These are phyloP conservation scores for Cardiospermum halicacabum DNA, from an alignment of 345 rosid genomes.

Conservation along the genomic window DNA sequence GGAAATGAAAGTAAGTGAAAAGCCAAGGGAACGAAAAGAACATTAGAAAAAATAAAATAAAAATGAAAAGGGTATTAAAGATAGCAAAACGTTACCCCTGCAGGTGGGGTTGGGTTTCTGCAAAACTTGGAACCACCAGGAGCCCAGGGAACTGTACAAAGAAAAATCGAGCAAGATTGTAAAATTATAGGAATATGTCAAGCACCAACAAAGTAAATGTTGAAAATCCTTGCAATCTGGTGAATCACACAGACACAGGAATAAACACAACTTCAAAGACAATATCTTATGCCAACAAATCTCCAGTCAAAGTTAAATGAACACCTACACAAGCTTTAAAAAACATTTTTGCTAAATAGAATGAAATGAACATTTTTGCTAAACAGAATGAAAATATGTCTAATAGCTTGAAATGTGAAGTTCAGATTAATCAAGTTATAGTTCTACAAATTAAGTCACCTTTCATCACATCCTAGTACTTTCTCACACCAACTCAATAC, in stretches of 20 bases:
- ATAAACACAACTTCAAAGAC: neutral
- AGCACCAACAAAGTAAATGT: neutral
- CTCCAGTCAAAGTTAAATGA: neutral
- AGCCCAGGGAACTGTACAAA: constrained; percentile 91
- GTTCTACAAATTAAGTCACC: neutral
- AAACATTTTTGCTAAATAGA: neutral
- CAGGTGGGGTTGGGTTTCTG: constrained; percentile 92
- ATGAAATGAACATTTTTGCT: neutral
- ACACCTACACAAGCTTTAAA: neutral
- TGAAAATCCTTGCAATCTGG: neutral
- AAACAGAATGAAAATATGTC: neutral
- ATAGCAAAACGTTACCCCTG: too few species aligned
- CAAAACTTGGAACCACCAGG: constrained; percentile 94
- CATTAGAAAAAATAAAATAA: neutral
- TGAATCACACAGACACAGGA: neutral
- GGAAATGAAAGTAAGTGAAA: neutral
- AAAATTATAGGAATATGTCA: neutral
- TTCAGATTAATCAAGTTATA: neutral
- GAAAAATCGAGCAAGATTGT: constrained; percentile 19
- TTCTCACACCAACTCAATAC: neutral
- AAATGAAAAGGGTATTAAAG: too few species aligned
- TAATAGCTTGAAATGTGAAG: neutral
- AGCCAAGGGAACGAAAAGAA: neutral
- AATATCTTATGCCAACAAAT: neutral
- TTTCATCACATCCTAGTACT: neutral